These are phyloP conservation scores for Apophysomyces sp. DNA, from an alignment of 371 early-diverging fungal genomes.

Conservation along the genomic window DNA sequence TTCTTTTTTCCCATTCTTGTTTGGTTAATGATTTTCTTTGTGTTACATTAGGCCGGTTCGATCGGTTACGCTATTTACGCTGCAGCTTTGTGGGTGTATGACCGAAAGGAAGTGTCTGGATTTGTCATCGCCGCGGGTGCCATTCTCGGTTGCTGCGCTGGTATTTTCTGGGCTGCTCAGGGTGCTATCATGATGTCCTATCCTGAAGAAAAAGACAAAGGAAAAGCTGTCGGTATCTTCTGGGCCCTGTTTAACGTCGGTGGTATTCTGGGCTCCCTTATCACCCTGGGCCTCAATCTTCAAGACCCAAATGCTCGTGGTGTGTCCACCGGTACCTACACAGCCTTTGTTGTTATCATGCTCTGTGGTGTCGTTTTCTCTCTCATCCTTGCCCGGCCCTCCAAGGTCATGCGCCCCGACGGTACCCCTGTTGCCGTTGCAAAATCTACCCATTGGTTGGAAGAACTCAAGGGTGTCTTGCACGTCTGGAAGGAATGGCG, in stretches of 20 bases:
- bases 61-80: constrained; percentile 55
- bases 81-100: constrained; percentile 46
- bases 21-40: not conserved
- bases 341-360: constrained; percentile 64
- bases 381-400: constrained; percentile 51
- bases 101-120: constrained; percentile 26
- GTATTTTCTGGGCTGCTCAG: constrained; percentile 61
- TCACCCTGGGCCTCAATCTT: constrained; percentile 63
- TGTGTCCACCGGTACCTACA: constrained; percentile 55
- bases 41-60: constrained; percentile 19
- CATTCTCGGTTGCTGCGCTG: constrained; percentile 56
- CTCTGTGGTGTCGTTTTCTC: constrained; percentile 50
- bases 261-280: constrained; percentile 69
- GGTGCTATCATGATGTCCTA: constrained; percentile 63
- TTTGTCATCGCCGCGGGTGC: constrained; percentile 54
- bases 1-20: not conserved
- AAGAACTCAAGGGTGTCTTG: constrained; percentile 55
- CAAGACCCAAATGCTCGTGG: constrained; percentile 23
- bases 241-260: constrained; percentile 79
- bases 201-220: constrained; percentile 61
- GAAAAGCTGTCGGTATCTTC: constrained; percentile 64
- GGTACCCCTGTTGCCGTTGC: constrained; percentile 52
- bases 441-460: constrained; percentile 42
- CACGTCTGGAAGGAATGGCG: constrained; percentile 60
- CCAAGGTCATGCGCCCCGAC: constrained; percentile 56